Conservation (phyloP, 441 rosid genomes). For the Gossypium schwendimanii region DNA sequence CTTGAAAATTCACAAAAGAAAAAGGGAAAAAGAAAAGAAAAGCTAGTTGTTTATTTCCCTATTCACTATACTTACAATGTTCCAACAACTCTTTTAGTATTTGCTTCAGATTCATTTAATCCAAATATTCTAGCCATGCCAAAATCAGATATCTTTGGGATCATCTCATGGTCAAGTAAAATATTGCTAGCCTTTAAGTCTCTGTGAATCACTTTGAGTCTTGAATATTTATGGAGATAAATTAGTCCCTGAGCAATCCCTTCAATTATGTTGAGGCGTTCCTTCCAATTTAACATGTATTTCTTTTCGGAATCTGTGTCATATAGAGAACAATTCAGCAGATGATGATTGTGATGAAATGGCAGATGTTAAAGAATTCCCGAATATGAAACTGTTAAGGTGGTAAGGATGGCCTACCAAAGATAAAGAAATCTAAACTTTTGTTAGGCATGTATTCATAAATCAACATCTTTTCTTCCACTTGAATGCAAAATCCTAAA, state of each 20-base stretch:
- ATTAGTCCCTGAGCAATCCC: constrained; percentile 43
- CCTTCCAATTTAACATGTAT: constrained; percentile 28
- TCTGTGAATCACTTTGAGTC: constrained; percentile 41
- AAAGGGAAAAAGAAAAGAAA: background rate
- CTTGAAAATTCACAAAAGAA: background rate
- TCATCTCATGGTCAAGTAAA: constrained; percentile 28
- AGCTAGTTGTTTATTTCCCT: background rate
- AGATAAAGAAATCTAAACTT: background rate
- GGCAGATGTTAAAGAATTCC: no score
- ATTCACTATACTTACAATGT: constrained; percentile 6
- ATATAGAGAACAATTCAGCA: background rate
- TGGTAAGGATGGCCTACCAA: constrained; percentile 1
- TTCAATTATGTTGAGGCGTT: constrained; percentile 29
- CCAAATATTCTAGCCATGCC: constrained; percentile 21
- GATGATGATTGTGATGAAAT: background rate
- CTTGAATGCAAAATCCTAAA: no score
- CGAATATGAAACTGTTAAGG: no score
- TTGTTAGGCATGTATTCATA: no score
- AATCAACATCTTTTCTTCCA: no score
- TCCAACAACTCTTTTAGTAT: constrained; percentile 11
- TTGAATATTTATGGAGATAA: constrained; percentile 50
- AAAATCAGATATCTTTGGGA: constrained; percentile 34
- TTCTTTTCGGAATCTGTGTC: constrained; percentile 24
- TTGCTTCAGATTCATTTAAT: constrained; percentile 15
- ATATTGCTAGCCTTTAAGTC: constrained; percentile 45